These are phyloP conservation scores for Pichia thaimueangensis DNA, from an alignment of 805 yeast species.

Conservation along the genomic window DNA sequence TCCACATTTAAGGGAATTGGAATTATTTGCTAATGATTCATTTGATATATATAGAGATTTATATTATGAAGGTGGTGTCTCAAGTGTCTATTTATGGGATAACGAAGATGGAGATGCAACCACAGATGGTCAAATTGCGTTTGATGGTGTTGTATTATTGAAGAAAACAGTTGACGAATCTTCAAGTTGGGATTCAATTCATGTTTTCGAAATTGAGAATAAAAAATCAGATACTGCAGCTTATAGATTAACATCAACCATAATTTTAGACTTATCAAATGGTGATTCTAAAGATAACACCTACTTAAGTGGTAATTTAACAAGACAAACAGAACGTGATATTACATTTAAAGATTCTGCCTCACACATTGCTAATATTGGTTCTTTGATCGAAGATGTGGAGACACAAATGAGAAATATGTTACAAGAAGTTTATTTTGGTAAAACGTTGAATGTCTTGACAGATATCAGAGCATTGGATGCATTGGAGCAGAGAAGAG, in stretches of 20 bases:
- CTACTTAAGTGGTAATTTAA: conserved; percentile 72
- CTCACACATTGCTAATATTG: conserved; percentile 81
- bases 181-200: conserved; percentile 89
- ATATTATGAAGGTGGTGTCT: conserved; percentile 91
- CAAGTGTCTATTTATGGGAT: conserved; percentile 91
- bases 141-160: conserved; percentile 87
- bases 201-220: conserved; percentile 71
- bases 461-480: conserved; percentile 54
- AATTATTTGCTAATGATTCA: conserved; percentile 77
- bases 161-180: conserved; percentile 52
- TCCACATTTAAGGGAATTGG: conserved; percentile 60
- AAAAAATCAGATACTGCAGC: conserved; percentile 34
- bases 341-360: conserved; percentile 42
- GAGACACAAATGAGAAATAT: conserved; percentile 82
- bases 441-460: conserved; percentile 84
- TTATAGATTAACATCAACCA: conserved; percentile 81
- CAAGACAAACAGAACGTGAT: conserved; percentile 70
- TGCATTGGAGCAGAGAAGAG: conserved; percentile 29
- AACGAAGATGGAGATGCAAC: conserved; percentile 49
- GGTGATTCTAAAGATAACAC: conserved; percentile 25
- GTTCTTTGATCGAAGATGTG: conserved; percentile 77
- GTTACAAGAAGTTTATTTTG: conserved; percentile 91
- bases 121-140: conserved; percentile 46
- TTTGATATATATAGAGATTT: conserved; percentile 89
- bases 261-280: conserved; percentile 62